Evolutionary conservation across 2,329 filamentous ascomycete species (phyloP).

Genomic region (Paecilomyces dactylethromorphus): DNA sequence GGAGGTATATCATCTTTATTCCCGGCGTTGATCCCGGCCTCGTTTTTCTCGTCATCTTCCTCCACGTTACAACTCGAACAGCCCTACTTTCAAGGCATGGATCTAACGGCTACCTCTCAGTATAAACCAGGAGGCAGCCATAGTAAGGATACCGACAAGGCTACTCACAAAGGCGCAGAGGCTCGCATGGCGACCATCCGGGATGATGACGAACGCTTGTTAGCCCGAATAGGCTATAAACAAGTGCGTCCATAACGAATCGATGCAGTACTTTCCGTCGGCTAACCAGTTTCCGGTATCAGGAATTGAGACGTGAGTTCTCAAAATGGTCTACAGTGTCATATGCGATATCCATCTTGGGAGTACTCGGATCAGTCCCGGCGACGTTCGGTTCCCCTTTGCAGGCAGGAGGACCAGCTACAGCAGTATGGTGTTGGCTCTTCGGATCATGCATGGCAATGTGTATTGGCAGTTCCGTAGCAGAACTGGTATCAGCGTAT

Average conservation of each 20-base stretch:
- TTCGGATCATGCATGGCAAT: conserved; percentile 59
- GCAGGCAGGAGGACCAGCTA: conserved; percentile 54
- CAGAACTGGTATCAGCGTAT: conserved; percentile 60
- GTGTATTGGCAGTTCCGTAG: conserved; percentile 59
- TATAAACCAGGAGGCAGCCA: background rate
- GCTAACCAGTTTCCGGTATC: background rate
- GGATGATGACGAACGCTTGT: conserved; percentile 54
- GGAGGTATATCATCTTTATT: background rate
- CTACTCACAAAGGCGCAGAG: background rate
- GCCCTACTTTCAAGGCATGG: conserved; percentile 4
- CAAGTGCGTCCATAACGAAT: conserved; percentile 40
- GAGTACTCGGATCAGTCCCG: conserved; percentile 59
- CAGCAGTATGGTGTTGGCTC: conserved; percentile 61
- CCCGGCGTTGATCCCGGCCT: background rate
- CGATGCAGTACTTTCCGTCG: background rate
- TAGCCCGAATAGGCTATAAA: conserved; percentile 57
- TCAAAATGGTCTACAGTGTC: conserved; percentile 62
- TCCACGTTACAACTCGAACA: background rate
- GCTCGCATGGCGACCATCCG: conserved; percentile 36
- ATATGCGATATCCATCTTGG: conserved; percentile 60
- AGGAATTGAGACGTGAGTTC: conserved; percentile 59
- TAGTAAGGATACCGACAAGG: conserved; percentile 1
- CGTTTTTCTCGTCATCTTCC: background rate
- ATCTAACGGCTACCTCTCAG: conserved; percentile 7
- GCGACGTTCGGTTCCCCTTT: conserved; percentile 57